Evolutionary conservation across 1,139 yeast species (phyloP).

Genomic region (Blastobotrys arbuscula): DNA sequence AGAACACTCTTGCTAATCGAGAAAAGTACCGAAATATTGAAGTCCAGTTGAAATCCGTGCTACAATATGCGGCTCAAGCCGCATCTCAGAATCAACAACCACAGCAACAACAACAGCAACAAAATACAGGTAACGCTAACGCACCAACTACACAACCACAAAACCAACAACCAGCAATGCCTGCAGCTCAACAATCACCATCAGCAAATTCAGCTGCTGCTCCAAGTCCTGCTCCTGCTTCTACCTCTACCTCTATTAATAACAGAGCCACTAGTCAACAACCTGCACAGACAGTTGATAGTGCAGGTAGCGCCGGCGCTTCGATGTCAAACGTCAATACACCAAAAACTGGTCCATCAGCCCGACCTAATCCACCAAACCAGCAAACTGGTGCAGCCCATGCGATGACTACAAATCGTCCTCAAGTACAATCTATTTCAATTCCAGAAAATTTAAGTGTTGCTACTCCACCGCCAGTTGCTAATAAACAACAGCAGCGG

Average conservation of each 20-base stretch:
- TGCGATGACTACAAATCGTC: constrained; percentile 40
- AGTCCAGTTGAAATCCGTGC: background rate
- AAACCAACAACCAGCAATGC: background rate
- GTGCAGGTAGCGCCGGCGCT: background rate
- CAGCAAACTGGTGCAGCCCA: constrained; percentile 15
- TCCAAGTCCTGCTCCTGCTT: no score
- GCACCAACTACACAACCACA: constrained; percentile 1
- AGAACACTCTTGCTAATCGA: background rate
- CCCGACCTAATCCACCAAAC: constrained; percentile 29
- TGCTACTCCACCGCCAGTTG: constrained; percentile 56
- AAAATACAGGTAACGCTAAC: constrained; percentile 14
- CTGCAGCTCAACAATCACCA: constrained; percentile 5
- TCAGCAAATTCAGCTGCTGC: constrained; percentile 1
- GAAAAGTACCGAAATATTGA: background rate
- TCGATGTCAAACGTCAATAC: constrained; percentile 7
- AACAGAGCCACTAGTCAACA: constrained; percentile 11
- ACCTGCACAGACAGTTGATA: constrained; percentile 11
- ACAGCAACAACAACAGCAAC: constrained; percentile 13
- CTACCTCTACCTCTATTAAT: constrained; percentile 1
- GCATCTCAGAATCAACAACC: background rate
- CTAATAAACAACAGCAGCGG: constrained; percentile 54
- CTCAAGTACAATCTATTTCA: constrained; percentile 50
- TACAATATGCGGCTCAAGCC: constrained; percentile 2
- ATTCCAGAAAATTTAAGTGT: constrained; percentile 65
- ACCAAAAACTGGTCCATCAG: constrained; percentile 26